These are phyloP conservation scores for Fagopyrum tataricum DNA, from an alignment of 148 eudicot species.

Conservation along the genomic window DNA sequence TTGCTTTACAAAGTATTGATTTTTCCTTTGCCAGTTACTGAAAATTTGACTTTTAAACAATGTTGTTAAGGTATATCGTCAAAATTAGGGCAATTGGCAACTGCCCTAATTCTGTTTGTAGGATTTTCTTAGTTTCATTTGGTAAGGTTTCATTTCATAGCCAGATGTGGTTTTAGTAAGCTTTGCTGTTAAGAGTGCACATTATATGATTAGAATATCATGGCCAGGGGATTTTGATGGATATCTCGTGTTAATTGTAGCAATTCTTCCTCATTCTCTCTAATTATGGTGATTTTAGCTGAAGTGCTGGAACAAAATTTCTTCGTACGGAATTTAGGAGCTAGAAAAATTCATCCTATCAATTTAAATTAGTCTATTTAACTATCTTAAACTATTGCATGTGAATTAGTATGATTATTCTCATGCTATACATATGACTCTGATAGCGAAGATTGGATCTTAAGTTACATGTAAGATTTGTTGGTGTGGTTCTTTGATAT, in stretches of 20 bases:
- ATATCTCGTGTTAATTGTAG: neutral
- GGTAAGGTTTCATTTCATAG: neutral
- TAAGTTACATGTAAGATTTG: neutral
- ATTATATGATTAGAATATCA: neutral
- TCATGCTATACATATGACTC: neutral
- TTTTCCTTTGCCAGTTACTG: neutral
- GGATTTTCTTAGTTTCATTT: neutral
- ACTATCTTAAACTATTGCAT: neutral
- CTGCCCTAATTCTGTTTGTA: neutral
- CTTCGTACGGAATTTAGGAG: neutral
- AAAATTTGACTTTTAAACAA: neutral
- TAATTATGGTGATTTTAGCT: neutral
- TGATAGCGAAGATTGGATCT: neutral
- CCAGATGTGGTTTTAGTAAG: neutral
- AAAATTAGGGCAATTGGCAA: conserved; percentile 3
- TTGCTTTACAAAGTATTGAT: neutral
- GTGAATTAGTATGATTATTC: neutral
- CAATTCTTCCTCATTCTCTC: neutral
- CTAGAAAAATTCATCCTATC: neutral
- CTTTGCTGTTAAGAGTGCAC: neutral
- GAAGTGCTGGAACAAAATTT: neutral
- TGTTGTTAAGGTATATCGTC: neutral
- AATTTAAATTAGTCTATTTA: neutral
- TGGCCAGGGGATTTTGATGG: neutral
- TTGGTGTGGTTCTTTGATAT: neutral